Percentiles rank a stretch among this genome's conserved stretches.
These are phyloP conservation scores for Aspergillus campestris DNA, from an alignment of 495 filamentous ascomycete species.

Conservation along the genomic window DNA sequence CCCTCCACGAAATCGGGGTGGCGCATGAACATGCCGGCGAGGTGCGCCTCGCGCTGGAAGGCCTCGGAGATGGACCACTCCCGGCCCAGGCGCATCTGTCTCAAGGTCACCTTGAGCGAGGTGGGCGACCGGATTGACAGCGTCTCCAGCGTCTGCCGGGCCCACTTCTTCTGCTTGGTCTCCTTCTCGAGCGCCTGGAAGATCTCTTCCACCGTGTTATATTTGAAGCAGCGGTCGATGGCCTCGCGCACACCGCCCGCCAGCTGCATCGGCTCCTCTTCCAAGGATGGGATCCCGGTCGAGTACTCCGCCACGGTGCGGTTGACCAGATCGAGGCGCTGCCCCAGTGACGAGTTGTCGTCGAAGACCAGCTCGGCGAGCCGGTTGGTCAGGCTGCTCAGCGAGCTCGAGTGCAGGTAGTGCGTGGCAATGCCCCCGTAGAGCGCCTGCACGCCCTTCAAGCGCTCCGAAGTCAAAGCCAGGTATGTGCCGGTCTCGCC, in stretches of 20 bases:
- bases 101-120: conserved; percentile 70
- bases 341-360: conserved; percentile 53
- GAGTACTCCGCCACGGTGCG: conserved; percentile 84
- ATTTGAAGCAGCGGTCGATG: conserved; percentile 76
- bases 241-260: conserved; percentile 57
- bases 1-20: conserved; percentile 83
- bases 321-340: conserved; percentile 65
- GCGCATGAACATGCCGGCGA: conserved; percentile 77
- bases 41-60: conserved; percentile 72
- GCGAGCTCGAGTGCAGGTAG: conserved; percentile 81
- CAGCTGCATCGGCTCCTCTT: conserved; percentile 55
- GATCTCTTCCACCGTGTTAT: conserved; percentile 60
- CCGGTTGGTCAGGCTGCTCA: conserved; percentile 71
- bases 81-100: conserved; percentile 65
- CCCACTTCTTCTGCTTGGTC: conserved; percentile 56
- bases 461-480: conserved; percentile 72
- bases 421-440: conserved; percentile 83
- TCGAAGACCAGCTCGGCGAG: conserved; percentile 82
- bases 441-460: conserved; percentile 76
- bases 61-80: conserved; percentile 72
- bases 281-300: conserved; percentile 61
- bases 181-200: conserved; percentile 56
- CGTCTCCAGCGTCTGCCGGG: conserved; percentile 59
- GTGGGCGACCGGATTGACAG: conserved; percentile 72
- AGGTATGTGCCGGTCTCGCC: conserved; percentile 82